Evolutionary conservation across 306 rosid species (phyloP).

Genomic region (Trifolium repens): DNA sequence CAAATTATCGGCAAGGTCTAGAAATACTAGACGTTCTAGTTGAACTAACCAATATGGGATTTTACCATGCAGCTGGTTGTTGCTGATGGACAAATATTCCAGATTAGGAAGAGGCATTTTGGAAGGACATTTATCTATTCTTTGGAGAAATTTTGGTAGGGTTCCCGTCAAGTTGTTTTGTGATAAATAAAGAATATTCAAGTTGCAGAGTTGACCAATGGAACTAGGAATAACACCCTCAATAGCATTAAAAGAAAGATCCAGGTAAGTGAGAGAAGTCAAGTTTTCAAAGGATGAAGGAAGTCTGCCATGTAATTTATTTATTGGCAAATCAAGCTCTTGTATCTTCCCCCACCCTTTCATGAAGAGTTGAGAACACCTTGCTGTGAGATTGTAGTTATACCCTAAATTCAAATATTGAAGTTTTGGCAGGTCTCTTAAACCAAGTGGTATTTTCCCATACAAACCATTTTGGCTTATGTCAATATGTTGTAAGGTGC

Average conservation of each 20-base stretch:
- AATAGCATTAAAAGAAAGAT: slow-evolving; percentile 16
- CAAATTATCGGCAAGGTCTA: not conserved
- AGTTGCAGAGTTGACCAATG: slow-evolving; percentile 45
- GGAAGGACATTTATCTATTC: not conserved
- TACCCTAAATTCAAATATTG: slow-evolving; percentile 12
- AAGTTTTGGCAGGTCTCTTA: slow-evolving; percentile 36
- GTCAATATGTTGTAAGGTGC: slow-evolving; percentile 42
- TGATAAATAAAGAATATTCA: not conserved
- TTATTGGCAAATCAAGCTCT: slow-evolving; percentile 25
- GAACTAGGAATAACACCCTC: slow-evolving; percentile 52
- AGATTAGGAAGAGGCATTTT: not conserved
- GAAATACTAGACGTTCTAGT: not conserved
- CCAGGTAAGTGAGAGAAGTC: slow-evolving; percentile 43
- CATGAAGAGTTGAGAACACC: slow-evolving; percentile 46
- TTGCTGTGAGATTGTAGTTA: slow-evolving; percentile 43
- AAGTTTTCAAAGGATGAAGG: slow-evolving; percentile 53
- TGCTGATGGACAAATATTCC: not conserved
- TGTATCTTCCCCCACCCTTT: slow-evolving; percentile 47
- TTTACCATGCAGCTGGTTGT: not conserved
- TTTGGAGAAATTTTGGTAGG: not conserved
- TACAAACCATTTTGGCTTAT: slow-evolving; percentile 17
- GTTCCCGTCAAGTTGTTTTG: slow-evolving; percentile 2
- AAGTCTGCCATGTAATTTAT: slow-evolving; percentile 46
- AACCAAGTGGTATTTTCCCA: too few relatives aligned
- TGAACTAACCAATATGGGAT: not conserved